Percentiles rank a stretch among this genome's conserved stretches.
phyloP scores from a whole-genome alignment of 2,329 filamentous ascomycete genomes.

The Monosporascus sp. region DNA sequence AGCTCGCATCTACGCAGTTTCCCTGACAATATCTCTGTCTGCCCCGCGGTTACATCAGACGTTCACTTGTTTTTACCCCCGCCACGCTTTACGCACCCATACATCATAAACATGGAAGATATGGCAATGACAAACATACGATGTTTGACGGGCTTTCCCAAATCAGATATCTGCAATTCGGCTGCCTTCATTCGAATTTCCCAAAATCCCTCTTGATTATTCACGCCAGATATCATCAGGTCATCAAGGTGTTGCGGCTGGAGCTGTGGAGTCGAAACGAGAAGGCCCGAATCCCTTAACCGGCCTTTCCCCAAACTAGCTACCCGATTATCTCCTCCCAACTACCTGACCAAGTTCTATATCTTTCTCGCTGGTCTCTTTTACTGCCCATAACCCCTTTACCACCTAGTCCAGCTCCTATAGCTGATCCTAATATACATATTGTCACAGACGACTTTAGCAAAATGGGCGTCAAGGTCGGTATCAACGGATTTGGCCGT shows the following conservation, averaged over 20 bases:
- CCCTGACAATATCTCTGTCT: neutral
- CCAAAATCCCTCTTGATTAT: neutral
- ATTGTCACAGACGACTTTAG: slow-evolving; percentile 12
- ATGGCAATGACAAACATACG: neutral
- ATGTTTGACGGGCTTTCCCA: neutral
- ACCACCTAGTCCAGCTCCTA: neutral
- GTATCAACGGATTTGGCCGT: slow-evolving; percentile 99
- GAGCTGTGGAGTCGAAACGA: neutral
- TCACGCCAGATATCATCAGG: neutral
- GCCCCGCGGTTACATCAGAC: neutral
- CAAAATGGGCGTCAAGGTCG: slow-evolving; percentile 66
- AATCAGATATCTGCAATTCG: neutral
- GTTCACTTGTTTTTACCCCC: neutral
- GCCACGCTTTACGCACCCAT: neutral
- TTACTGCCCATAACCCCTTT: neutral
- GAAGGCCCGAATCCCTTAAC: neutral
- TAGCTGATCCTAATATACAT: neutral
- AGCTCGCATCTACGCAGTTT: neutral
- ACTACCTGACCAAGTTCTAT: neutral
- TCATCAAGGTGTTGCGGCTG: neutral
- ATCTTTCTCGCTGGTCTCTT: neutral
- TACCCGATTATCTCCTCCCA: neutral
- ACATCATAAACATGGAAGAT: neutral
- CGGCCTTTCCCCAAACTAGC: neutral
- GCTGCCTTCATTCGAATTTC: neutral